Evolutionary conservation across 352 stramenopile species (phyloP).

Genomic region (Globisporangium nunn): DNA sequence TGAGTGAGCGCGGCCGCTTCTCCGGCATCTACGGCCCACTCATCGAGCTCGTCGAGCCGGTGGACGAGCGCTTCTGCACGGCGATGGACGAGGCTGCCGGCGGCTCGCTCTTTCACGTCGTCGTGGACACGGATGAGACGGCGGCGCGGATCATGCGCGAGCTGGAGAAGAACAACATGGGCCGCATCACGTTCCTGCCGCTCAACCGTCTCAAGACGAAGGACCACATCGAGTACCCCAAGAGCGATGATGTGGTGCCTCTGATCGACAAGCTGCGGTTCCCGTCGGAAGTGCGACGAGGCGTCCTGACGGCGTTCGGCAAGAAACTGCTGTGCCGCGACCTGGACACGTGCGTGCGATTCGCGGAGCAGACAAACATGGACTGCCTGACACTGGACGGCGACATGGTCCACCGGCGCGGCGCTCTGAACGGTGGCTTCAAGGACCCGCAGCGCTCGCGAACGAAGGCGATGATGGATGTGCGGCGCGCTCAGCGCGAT

Average conservation of each 20-base stretch:
- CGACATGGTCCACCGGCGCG: conserved; percentile 95
- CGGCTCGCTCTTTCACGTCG: conserved; percentile 96
- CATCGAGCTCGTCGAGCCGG: conserved; percentile 92
- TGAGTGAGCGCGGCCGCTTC: conserved; percentile 75
- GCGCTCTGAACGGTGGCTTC: conserved; percentile 96
- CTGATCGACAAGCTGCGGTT: conserved; percentile 86
- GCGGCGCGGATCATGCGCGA: conserved; percentile 92
- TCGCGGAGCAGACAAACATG: conserved; percentile 85
- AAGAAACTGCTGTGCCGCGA: conserved; percentile 95
- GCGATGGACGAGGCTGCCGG: conserved; percentile 95
- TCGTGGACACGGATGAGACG: conserved; percentile 97
- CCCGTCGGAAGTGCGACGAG: conserved; percentile 78
- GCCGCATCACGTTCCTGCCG: conserved; percentile 97
- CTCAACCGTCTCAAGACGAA: conserved; percentile 88
- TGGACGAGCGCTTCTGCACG: conserved; percentile 89
- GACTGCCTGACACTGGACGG: conserved; percentile 98
- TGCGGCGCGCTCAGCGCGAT: conserved; percentile 66
- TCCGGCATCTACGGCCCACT: conserved; percentile 91
- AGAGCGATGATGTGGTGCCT: conserved; percentile 78
- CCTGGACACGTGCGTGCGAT: conserved; percentile 85
- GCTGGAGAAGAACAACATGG: conserved; percentile 91
- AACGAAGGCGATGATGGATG: conserved; percentile 76
- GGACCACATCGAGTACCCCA: conserved; percentile 63
- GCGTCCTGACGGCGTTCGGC: conserved; percentile 95
- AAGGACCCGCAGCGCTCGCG: conserved; percentile 86